These are phyloP conservation scores for Austroboletus festivus DNA, from an alignment of 768 basidiomycete species.

Conservation along the genomic window DNA sequence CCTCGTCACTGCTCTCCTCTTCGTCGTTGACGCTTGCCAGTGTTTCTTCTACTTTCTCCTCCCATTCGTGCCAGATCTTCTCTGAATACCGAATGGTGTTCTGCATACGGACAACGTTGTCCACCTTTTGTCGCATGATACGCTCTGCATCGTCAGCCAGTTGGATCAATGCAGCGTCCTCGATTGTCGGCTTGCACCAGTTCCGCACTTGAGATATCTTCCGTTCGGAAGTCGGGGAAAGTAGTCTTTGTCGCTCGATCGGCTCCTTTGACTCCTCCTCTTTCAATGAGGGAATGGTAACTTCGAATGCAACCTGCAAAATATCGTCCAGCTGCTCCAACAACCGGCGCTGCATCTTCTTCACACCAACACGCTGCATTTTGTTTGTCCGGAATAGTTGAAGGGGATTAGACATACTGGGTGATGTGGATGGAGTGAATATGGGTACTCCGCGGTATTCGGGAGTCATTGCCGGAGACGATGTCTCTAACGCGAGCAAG, in stretches of 20 bases:
- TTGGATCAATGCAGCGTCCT: slow-evolving; percentile 80
- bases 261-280: slow-evolving; percentile 91
- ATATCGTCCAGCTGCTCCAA: slow-evolving; percentile 88
- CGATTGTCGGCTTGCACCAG: slow-evolving; percentile 83
- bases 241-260: slow-evolving; percentile 86
- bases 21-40: slow-evolving; percentile 57
- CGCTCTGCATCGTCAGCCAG: slow-evolving; percentile 86
- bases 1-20: slow-evolving; percentile 46
- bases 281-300: slow-evolving; percentile 83
- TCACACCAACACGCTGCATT: slow-evolving; percentile 76
- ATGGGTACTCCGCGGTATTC: slow-evolving; percentile 91
- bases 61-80: slow-evolving; percentile 97
- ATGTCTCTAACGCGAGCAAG: slow-evolving; percentile 63
- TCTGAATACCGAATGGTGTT: slow-evolving; percentile 97
- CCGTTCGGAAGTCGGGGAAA: slow-evolving; percentile 86
- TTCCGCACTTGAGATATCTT: slow-evolving; percentile 79
- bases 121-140: slow-evolving; percentile 89
- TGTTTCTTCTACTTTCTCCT: slow-evolving; percentile 75
- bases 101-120: slow-evolving; percentile 92
- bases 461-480: slow-evolving; percentile 61
- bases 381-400: slow-evolving; percentile 74
- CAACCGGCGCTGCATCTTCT: slow-evolving; percentile 75
- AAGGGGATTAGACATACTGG: slow-evolving; percentile 69
- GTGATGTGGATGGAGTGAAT: slow-evolving; percentile 68
- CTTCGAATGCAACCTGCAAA: slow-evolving; percentile 71